A percentile compares a stretch with the other conserved stretches of the same genome.
Conservation (phyloP, 768 basidiomycete species). For the Xerocomellus intermedius region DNA sequence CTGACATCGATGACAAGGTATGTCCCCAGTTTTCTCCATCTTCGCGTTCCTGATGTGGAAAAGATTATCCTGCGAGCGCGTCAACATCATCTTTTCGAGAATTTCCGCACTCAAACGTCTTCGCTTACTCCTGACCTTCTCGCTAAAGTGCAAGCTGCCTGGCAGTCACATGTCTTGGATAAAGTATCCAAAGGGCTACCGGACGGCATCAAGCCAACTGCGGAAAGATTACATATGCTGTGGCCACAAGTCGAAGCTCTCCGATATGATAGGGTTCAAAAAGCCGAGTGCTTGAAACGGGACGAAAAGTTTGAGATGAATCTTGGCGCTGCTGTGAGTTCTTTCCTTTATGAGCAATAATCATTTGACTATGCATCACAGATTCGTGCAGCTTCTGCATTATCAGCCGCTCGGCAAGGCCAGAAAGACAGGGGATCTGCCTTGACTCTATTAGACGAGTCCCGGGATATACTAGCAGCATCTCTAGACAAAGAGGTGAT, state of each 20-base stretch:
- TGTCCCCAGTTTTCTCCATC: conserved; percentile 11
- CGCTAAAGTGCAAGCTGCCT: conserved; percentile 55
- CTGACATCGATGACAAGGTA: conserved; percentile 99
- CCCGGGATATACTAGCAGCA: conserved; percentile 73
- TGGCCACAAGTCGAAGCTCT: conserved; percentile 59
- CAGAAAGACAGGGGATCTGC: conserved; percentile 44
- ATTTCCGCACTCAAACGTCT: conserved; percentile 53
- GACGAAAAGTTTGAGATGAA: conserved; percentile 96
- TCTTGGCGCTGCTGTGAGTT: conserved; percentile 70
- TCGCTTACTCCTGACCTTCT: conserved; percentile 59
- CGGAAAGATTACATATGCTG: conserved; percentile 47
- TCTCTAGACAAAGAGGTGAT: conserved; percentile 72
- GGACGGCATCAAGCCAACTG: conserved; percentile 42
- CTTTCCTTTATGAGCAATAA: conserved; percentile 9
- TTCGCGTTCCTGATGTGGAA: conserved; percentile 2
- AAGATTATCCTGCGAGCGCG: conserved; percentile 94
- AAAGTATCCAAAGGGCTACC: conserved; percentile 67
- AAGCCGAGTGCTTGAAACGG: conserved; percentile 63
- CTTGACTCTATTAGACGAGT: conserved; percentile 62
- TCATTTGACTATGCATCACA: conserved; percentile 19
- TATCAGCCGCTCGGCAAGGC: conserved; percentile 49
- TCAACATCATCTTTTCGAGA: conserved; percentile 69
- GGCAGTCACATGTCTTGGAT: conserved; percentile 60
- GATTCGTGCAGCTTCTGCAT: conserved; percentile 54
- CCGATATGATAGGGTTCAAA: conserved; percentile 59